Conservation (phyloP, 2,329 filamentous ascomycete species). For the Fusarium gaditjirri region DNA sequence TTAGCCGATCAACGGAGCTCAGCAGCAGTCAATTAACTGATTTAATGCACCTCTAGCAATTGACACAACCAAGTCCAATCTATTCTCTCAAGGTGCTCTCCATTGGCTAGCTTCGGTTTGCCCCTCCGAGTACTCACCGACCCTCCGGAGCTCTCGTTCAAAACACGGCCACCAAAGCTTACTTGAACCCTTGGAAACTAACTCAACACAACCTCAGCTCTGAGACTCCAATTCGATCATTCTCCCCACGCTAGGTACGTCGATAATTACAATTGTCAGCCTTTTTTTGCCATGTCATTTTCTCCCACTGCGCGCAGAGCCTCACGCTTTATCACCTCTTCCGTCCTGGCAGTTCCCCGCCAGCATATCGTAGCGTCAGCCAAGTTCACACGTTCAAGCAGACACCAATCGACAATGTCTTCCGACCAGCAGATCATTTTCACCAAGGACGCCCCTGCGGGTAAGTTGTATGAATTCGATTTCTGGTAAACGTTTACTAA, state of each 20-base stretch:
- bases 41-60: background rate
- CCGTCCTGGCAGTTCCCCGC: conserved; percentile 31
- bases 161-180: conserved; percentile 21
- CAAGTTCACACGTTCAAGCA: conserved; percentile 48
- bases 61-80: background rate
- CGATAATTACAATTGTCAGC: background rate
- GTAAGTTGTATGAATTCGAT: conserved; percentile 53
- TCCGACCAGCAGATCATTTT: conserved; percentile 63
- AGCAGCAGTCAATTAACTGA: conserved; percentile 22
- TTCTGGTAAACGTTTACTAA: conserved; percentile 13
- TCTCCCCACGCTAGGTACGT: conserved; percentile 31
- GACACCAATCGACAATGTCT: conserved; percentile 56
- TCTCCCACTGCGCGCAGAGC: conserved; percentile 36
- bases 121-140: conserved; percentile 30
- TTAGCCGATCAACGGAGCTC: conserved; percentile 42
- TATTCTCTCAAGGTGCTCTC: conserved; percentile 7
- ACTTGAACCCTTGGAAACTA: conserved; percentile 11
- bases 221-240: background rate
- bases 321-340: conserved; percentile 35
- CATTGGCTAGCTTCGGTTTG: conserved; percentile 12
- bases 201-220: conserved; percentile 9
- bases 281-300: conserved; percentile 37
- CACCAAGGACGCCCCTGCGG: conserved; percentile 68
- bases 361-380: conserved; percentile 23
- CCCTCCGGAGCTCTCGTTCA: conserved; percentile 25